Evolutionary conservation across 495 filamentous ascomycete genomes (phyloP), one percentile per base, ranked within the genome.

Genomic region (Trichoderma virens): DNA sequence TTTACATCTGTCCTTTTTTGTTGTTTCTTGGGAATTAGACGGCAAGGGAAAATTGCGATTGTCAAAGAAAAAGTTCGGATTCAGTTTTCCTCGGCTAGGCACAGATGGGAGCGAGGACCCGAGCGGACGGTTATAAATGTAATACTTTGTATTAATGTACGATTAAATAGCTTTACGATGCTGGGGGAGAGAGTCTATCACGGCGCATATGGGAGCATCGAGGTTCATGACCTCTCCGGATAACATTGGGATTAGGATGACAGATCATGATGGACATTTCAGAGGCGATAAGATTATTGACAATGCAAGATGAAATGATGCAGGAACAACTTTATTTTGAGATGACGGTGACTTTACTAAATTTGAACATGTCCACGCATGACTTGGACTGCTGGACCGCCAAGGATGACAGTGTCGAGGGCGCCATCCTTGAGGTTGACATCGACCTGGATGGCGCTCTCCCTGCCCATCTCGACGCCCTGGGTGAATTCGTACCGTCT

Each of bases 401-500:
- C 84, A 65, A 88, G 62, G 66, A 74, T 77, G 20, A 89, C 72
- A 59, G 76, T 75, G 63, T 80, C 77, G 60, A 88, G 69, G 59
- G 65, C 68, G 60, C 82, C 79, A 34, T 72, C 76, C 43, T 82
- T 20, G 34, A 68, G 66, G 64, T 65, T 67, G 60, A 70, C 70
- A 61, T 80, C 78, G 23, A 82, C 75, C 9, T 59, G 61, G 62
- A 83, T 82, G 35, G 76, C 80, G 76, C 88, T 91, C 67, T 74
- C 75, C 64, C 89, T 75, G 0, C 87, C 89, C 86, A 92, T 93
- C 76, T 93, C 89, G 14, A 92, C 86, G 0, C 90, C 90, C 75
- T 93, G 90, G 67, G 82, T 83, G 62, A 92, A 69, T 56, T 74
- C 74, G 68, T 83, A 87, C 66, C 69, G 73, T 51, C 70, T 67